A percentile compares a stretch with the other conserved stretches of the same genome.
phyloP scores from a whole-genome alignment of 1,139 yeast species.

The Kluyveromyces sp. region DNA sequence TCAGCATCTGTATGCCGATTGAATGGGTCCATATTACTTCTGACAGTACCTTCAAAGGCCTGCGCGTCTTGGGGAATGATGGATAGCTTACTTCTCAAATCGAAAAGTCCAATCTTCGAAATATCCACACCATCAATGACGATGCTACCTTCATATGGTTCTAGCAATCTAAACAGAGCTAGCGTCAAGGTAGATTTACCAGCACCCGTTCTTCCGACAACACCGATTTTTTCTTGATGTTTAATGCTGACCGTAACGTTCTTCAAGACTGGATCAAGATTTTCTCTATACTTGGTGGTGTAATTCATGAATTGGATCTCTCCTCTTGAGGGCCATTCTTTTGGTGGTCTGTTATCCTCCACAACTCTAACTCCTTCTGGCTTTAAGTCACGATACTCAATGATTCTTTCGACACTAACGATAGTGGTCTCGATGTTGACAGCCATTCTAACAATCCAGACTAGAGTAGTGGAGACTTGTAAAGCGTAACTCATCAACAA shows the following conservation, averaged over 20 bases:
- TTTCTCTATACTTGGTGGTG: slow-evolving; percentile 56
- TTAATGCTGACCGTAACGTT: slow-evolving; percentile 46
- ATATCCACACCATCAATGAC: slow-evolving; percentile 44
- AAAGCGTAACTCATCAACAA: slow-evolving; percentile 66
- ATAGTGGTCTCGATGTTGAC: slow-evolving; percentile 72
- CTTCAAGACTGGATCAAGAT: slow-evolving; percentile 52
- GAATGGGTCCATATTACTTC: slow-evolving; percentile 59
- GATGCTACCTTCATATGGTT: slow-evolving; percentile 51
- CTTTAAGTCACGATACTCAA: slow-evolving; percentile 60
- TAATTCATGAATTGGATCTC: slow-evolving; percentile 49
- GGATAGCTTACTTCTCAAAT: slow-evolving; percentile 48
- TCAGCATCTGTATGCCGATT: slow-evolving; percentile 44
- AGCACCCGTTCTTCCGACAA: slow-evolving; percentile 84
- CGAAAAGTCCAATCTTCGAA: slow-evolving; percentile 40
- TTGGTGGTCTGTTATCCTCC: slow-evolving; percentile 32
- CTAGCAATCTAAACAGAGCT: slow-evolving; percentile 68
- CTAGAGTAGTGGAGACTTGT: slow-evolving; percentile 53
- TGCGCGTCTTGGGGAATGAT: slow-evolving; percentile 70
- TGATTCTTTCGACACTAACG: slow-evolving; percentile 69
- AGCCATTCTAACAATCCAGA: slow-evolving; percentile 55
- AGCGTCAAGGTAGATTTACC: slow-evolving; percentile 71
- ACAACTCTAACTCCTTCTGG: slow-evolving; percentile 47
- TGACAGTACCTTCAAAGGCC: slow-evolving; percentile 54
- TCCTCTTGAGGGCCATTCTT: slow-evolving; percentile 59
- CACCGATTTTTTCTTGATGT: slow-evolving; percentile 65